Evolutionary conservation across 179 eudicot genomes (phyloP).

Genomic region (Silene noctiflora): DNA sequence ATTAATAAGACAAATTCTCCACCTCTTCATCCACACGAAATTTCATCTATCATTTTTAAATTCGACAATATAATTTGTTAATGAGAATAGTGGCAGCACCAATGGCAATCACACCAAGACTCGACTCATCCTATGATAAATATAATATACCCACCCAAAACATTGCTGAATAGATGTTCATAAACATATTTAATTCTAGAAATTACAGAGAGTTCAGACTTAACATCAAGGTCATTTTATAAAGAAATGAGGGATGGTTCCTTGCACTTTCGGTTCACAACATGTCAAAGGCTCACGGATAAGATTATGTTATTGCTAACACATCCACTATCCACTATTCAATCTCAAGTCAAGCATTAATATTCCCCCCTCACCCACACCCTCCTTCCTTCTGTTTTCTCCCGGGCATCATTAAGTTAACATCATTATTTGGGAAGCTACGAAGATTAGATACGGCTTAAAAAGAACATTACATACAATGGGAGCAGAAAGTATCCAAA

Average conservation of each 20-base stretch:
- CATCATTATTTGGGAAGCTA: neutral
- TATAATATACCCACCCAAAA: slow-evolving; percentile 4
- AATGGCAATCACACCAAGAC: neutral
- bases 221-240: neutral
- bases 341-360: slow-evolving; percentile 9
- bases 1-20: neutral
- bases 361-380: neutral
- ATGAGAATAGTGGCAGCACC: neutral
- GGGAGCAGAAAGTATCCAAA: neutral
- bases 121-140: neutral
- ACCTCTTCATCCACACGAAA: slow-evolving; percentile 2
- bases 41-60: neutral
- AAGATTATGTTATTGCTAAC: slow-evolving; percentile 4
- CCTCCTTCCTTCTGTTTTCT: neutral
- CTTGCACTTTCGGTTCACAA: neutral
- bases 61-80: too few species aligned
- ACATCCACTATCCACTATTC: neutral
- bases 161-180: neutral
- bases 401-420: too few species aligned
- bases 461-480: too few species aligned
- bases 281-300: neutral
- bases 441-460: neutral
- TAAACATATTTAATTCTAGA: neutral
- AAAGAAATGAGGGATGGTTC: neutral
- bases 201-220: neutral